Evolutionary conservation across 1,284 basidiomycete genomes (phyloP).

Genomic region (Ceratorhiza oryzae-sativae): DNA sequence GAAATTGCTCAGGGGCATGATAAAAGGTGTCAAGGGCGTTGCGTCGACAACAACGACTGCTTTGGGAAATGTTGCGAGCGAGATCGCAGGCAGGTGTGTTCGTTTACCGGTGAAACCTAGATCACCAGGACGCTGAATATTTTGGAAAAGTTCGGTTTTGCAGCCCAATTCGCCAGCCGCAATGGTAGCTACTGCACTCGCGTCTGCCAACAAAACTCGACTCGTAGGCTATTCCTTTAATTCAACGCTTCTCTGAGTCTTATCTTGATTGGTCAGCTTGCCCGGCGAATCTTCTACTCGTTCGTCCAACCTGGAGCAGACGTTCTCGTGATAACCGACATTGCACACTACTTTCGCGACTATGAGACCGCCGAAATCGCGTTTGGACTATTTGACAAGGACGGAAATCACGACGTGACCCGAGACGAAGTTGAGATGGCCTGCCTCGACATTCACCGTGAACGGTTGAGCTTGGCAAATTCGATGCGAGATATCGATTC

Average conservation of each 20-base stretch:
- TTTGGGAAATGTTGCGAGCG: conserved; percentile 76
- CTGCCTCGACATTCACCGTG: conserved; percentile 74
- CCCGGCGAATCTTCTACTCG: conserved; percentile 86
- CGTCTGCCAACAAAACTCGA: conserved; percentile 83
- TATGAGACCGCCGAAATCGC: conserved; percentile 69
- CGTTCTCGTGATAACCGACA: conserved; percentile 70
- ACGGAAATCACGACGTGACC: conserved; percentile 79
- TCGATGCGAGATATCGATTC: conserved; percentile 93
- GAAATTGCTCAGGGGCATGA: conserved; percentile 71
- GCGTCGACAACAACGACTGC: conserved; percentile 85
- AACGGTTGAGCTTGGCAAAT: conserved; percentile 82
- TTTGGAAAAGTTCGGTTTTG: conserved; percentile 70
- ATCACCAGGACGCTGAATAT: conserved; percentile 38
- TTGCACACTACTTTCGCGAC: conserved; percentile 74
- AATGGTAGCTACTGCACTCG: conserved; percentile 79
- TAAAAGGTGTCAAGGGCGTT: conserved; percentile 72
- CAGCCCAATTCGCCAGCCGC: conserved; percentile 89
- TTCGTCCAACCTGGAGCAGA: conserved; percentile 72
- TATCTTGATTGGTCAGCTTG: conserved; percentile 60
- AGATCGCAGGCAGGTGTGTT: conserved; percentile 70
- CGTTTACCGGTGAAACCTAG: conserved; percentile 32
- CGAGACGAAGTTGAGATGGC: conserved; percentile 81
- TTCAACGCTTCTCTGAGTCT: too few species aligned
- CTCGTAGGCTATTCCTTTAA: conserved; percentile 67
- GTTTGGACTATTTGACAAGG: conserved; percentile 84